Evolutionary conservation across 805 yeast species (phyloP), one percentile per base, ranked within the genome.

Genomic region (Yarrowia deformans): DNA sequence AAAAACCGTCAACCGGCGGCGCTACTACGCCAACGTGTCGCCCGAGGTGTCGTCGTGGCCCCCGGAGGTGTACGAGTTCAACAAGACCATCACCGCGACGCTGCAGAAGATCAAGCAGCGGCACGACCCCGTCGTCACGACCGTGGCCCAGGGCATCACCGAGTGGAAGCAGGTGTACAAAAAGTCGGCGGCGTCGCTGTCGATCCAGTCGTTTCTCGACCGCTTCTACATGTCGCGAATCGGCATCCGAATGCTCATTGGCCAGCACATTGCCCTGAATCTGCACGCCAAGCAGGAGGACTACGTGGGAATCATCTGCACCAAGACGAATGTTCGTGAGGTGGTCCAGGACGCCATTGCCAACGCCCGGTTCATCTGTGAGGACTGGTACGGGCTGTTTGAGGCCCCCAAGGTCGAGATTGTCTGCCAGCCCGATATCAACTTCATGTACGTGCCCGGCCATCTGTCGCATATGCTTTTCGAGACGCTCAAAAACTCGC

Each of bases 41-140:
- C 87, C 88, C 13, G 79, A 81, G 50, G 84, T 84, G 73, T 81
- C 82, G 14, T 80, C 83, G 32, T 90, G 93, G 88, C 93, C 96
- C 16, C 82, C 85, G 55, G 95, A 89, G 73, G 90, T 90, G 42
- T 84, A 85, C 72, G 86, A 85, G 70, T 93, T 89, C 79, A 93
- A 90, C 77, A 84, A 84, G 74, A 72, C 77, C 14, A 94, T 91
- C 12, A 86, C 88, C 54, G 88, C 88, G 49, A 81, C 90, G 0
- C 81, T 92, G 70, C 84, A 85, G 66, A 86, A 84, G 71, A 92
- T 92, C 78, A 93, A 92, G 76, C 86, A 84, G 72, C 82, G 97
- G 42, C 97, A 92, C 77, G 97, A 93, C 78, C 97, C 97, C 9
- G 93, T 97, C 0, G 97, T 93, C 18, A 88, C 96, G 16, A 91